These are phyloP conservation scores for barrel medic (Medicago truncatula) DNA, from an alignment of 306 rosid species.

Conservation along the genomic window MtrunA17r5.0-ANR NC_053045.1:38291001-38291500, in stretches of 20 bases:
- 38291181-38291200: conserved; percentile 6
- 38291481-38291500: neutral
- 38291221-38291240: conserved; percentile 22
- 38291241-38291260: conserved; percentile 4
- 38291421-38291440: conserved; percentile 40
- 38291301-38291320: conserved; percentile 33
- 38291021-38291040: conserved; percentile 11
- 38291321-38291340: conserved; percentile 52
- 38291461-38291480: neutral
- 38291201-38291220: conserved; percentile 10
- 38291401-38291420: conserved; percentile 97
- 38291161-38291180: neutral
- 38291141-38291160: conserved; percentile 15
- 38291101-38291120: conserved; percentile 32
- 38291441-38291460: conserved; percentile 11
- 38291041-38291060: conserved; percentile 17
- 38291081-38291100: conserved; percentile 25
- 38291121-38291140: conserved; percentile 22
- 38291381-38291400: conserved; percentile 91
- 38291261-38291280: conserved; percentile 15
- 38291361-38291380: conserved; percentile 85
- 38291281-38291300: conserved; percentile 25
- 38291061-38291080: conserved; percentile 3
- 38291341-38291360: conserved; percentile 91
- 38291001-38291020: conserved; percentile 20